These are phyloP conservation scores for Melaleuca alternifolia DNA, from an alignment of 345 rosid species.

Conservation along the genomic window DNA sequence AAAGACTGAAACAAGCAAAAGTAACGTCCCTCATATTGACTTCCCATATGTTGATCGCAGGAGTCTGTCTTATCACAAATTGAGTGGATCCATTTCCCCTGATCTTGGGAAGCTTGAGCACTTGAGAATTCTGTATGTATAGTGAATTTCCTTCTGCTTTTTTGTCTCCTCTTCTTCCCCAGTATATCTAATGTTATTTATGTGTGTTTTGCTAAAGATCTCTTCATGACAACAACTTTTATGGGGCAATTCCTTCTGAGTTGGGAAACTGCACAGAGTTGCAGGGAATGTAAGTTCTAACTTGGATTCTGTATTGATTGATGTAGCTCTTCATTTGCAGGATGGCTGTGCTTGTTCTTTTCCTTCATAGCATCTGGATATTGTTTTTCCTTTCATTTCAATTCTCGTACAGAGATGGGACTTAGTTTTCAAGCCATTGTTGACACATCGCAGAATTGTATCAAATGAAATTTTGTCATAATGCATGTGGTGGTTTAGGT, in stretches of 20 bases:
- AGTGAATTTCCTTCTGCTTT: constrained; percentile 3
- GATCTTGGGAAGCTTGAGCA: constrained; percentile 79
- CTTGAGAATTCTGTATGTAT: constrained; percentile 61
- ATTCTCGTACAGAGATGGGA: background rate
- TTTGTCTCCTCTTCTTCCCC: background rate
- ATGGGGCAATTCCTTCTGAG: constrained; percentile 78
- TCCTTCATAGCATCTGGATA: background rate
- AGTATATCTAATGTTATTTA: constrained; percentile 1
- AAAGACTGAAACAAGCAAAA: background rate
- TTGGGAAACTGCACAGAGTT: constrained; percentile 81
- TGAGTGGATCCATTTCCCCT: constrained; percentile 75
- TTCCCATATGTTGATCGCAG: constrained; percentile 20
- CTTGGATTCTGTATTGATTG: background rate
- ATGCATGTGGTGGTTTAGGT: background rate
- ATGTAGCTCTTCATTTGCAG: background rate
- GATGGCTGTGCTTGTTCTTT: background rate
- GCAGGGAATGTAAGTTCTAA: constrained; percentile 55
- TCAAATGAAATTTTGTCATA: background rate
- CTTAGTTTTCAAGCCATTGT: background rate
- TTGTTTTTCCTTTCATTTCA: background rate
- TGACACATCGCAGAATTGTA: background rate
- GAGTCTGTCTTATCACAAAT: constrained; percentile 67
- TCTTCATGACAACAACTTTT: constrained; percentile 72
- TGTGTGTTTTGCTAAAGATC: constrained; percentile 31
- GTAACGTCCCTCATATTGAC: background rate